Base-by-base conservation (phyloP, 108 stramenopile genomes). In the Epithemia pelagica region DNA sequence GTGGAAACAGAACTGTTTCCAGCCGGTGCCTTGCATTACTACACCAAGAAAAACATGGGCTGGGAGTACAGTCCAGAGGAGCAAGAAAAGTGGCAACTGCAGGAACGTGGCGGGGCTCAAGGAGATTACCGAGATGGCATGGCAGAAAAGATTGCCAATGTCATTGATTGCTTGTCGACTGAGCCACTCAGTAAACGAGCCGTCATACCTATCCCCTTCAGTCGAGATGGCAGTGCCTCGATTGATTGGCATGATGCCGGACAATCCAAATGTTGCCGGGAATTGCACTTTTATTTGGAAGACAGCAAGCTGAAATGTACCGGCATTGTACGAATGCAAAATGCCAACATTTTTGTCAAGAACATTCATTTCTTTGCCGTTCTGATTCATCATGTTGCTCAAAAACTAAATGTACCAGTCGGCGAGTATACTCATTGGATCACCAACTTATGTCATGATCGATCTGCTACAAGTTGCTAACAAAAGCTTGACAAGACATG, bases 361-460 rank as follows among this genome's bases (percentile, higher is more conserved):
- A 84, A 84, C 58, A 78, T 84, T 64, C 83, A 84, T 67, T 84
- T 84, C 46, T 79, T 84, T 78, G 80, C 78, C 19, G 76, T 75
- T 22, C 46, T 81, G 2, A 76, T 84, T 51, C 67, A 79, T 46
- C 46, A 73, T 54, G 75, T 84, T 55, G 80, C 83, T 25, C 68
- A 75, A 51, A 78, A 79, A 32, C 58, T 84, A 1, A 53, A 70
- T 15, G 78, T 84, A 0, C 58, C 59, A 32, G 77, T 83, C 25
- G 82, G 82, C 18, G 82, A 80, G 25, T 83, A 83, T 52, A 83
- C 82, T 0, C 82, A 83, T 61, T 77, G 75, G 66, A 80, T 80
- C 57, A 80, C 82, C 15, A 53, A 30, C 0, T 32, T 30, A 24
- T 28, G 46, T 52, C 32, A 58, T 27, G 37, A 51, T 19, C 32